phyloP scores from a whole-genome alignment of 345 rosid species.

The Alliaria petiolata region DNA sequence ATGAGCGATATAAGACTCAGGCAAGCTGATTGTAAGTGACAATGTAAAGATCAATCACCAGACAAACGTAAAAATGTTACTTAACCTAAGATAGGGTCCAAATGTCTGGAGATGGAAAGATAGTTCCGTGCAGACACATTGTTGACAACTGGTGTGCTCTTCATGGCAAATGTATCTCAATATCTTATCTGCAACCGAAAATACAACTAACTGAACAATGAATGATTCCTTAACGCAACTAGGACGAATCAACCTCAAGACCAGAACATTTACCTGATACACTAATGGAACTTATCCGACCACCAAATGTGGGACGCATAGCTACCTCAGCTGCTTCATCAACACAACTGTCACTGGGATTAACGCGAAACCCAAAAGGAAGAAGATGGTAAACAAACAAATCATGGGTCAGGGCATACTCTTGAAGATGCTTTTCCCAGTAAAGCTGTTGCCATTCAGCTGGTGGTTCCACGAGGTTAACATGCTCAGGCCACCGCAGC shows the following conservation, averaged over 20 bases:
- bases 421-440: slow-evolving; percentile 83
- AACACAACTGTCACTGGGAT: slow-evolving; percentile 63
- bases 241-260: not conserved
- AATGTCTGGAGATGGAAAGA: slow-evolving; percentile 63
- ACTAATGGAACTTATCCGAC: slow-evolving; percentile 45
- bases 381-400: not conserved
- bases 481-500: slow-evolving; percentile 60
- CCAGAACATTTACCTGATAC: slow-evolving; percentile 51
- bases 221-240: not conserved
- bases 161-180: slow-evolving; percentile 52
- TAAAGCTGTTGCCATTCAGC: slow-evolving; percentile 70
- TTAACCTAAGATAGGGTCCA: slow-evolving; percentile 54
- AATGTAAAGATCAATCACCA: not conserved
- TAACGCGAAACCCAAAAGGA: slow-evolving; percentile 8
- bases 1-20: not conserved
- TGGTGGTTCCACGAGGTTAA: slow-evolving; percentile 21
- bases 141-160: slow-evolving; percentile 29
- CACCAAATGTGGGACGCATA: slow-evolving; percentile 59
- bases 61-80: not conserved
- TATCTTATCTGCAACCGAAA: slow-evolving; percentile 43
- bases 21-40: not conserved
- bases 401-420: slow-evolving; percentile 34
- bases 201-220: slow-evolving; percentile 6
- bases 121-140: slow-evolving; percentile 42
- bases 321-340: slow-evolving; percentile 82